These are phyloP conservation scores for Cladorrhinum sp. DNA, from an alignment of 2,329 filamentous ascomycete species.

Conservation along the genomic window DNA sequence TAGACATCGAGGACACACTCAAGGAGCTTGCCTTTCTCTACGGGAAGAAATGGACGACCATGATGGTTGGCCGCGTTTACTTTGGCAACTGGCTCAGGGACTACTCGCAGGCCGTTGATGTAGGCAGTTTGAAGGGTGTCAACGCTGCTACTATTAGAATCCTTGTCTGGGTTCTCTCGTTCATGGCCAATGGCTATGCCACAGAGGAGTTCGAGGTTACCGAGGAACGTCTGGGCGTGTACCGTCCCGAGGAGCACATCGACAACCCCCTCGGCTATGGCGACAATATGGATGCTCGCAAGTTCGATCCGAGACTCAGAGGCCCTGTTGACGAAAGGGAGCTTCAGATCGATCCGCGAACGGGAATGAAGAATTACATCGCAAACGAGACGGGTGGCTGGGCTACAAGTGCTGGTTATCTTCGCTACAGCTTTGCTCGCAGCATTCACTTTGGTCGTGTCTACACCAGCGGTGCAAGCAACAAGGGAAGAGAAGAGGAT, in stretches of 20 bases:
- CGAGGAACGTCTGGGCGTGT: conserved; percentile 73
- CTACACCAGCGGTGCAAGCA: conserved; percentile 63
- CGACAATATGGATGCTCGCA: conserved; percentile 79
- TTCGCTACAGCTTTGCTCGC: conserved; percentile 70
- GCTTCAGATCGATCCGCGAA: conserved; percentile 68
- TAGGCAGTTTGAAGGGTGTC: conserved; percentile 74
- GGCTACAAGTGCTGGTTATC: conserved; percentile 85
- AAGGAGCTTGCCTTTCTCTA: conserved; percentile 73
- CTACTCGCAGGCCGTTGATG: conserved; percentile 80
- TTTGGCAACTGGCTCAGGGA: conserved; percentile 87
- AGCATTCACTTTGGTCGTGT: conserved; percentile 75
- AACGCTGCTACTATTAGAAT: conserved; percentile 76
- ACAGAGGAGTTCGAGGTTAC: conserved; percentile 84
- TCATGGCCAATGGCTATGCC: conserved; percentile 80
- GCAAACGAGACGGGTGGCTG: conserved; percentile 83
- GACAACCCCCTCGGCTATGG: conserved; percentile 83
- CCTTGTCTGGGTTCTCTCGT: conserved; percentile 77
- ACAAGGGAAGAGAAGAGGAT: conserved; percentile 68
- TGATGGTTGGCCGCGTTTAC: conserved; percentile 74
- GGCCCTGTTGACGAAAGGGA: conserved; percentile 71
- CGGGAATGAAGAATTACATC: conserved; percentile 99
- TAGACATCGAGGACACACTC: conserved; percentile 78
- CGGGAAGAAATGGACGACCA: conserved; percentile 80
- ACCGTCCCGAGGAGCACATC: conserved; percentile 72
- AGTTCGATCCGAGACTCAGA: conserved; percentile 76